These are phyloP conservation scores for barley (Hordeum vulgare) DNA, from an alignment of 176 grass and related monocot genomes.

Conservation along the genomic window MorexV3_pseudomolecules_assembly NC_058519.1:22729657-22730156, in stretches of 20 bases:
- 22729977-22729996: slow-evolving; percentile 96
- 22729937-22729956: slow-evolving; percentile 70
- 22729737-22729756: slow-evolving; percentile 96
- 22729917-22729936: slow-evolving; percentile 66
- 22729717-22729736: slow-evolving; percentile 67
- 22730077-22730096: slow-evolving; percentile 98
- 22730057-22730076: slow-evolving; percentile 94
- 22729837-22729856: slow-evolving; percentile 86
- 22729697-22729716: slow-evolving; percentile 80
- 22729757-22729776: slow-evolving; percentile 94
- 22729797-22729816: slow-evolving; percentile 84
- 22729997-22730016: slow-evolving; percentile 96
- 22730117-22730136: neutral
- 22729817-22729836: slow-evolving; percentile 65
- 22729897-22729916: slow-evolving; percentile 53
- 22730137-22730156: neutral
- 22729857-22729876: slow-evolving; percentile 85
- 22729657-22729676: slow-evolving; percentile 92
- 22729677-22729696: slow-evolving; percentile 95
- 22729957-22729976: slow-evolving; percentile 78
- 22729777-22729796: slow-evolving; percentile 94
- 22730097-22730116: slow-evolving; percentile 59
- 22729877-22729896: slow-evolving; percentile 70
- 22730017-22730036: slow-evolving; percentile 84
- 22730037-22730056: slow-evolving; percentile 95